Base-by-base conservation (phyloP, 129 eudicot genomes). In the Silybum marianum region DNA sequence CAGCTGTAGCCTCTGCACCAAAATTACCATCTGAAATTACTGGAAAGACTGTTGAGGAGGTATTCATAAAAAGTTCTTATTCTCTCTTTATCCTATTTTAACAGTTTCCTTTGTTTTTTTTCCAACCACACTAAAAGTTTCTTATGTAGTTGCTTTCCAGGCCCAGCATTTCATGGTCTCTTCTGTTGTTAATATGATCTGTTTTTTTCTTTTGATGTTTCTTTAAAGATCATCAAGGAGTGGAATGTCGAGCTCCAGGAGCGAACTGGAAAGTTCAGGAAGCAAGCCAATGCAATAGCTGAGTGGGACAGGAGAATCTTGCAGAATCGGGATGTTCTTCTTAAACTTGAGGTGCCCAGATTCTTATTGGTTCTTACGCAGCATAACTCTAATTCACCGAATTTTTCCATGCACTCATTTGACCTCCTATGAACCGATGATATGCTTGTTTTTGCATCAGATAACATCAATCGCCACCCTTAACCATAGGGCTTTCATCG, bases 11-110 rank as follows among this genome's bases (percentile, higher is more conserved):
- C 44, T 68, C 91, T 84, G 58, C 93, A 54, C 99, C 97, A 4
- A 95, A 92, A 77, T 85, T 95, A 51, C 99, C 99, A 60, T 95
- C 99, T 81, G 99, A 95, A 87, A 92, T 95, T 68, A 92, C 97
- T 75, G 99, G 99, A 74, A 93, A 85, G 82, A 88, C 99, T 72
- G 99, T 95, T 30, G 99, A 95, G 77, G 99, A 95, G 97, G 99
- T 95, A 85, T 14, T 7, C 68, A 23, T 67, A 34, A 77, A 54
- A 23, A 76, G 65, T 60, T 58, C 39, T 58, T 30, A 71, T 19
- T 71, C 34, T 32, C 32, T 25, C 9, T 26, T 6, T 39, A 76
- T 77, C 2, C 26, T 77, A 26, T 71, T 4, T 63, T 39, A 11
- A 44, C 16, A 18, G 16, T 21, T 21, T 69, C 9, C 8, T 62